Evolutionary conservation across 1,284 basidiomycete genomes (phyloP).

Genomic region (Volvariella surrecta): DNA sequence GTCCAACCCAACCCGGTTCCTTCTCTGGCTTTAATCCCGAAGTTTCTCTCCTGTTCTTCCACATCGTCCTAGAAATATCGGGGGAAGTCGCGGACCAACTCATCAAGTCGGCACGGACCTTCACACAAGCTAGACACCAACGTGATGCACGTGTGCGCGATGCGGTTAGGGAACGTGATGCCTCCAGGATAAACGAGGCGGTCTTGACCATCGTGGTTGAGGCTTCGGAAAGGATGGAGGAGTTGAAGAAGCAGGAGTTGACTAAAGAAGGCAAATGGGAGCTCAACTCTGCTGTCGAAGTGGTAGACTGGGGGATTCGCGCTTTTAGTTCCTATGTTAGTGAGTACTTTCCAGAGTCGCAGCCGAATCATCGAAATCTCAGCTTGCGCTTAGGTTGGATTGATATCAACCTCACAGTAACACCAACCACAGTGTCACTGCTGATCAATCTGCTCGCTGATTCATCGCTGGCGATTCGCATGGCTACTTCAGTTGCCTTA

Average conservation of each 20-base stretch:
- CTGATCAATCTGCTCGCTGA: conserved; percentile 86
- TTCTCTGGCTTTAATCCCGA: conserved; percentile 65
- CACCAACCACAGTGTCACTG: conserved; percentile 80
- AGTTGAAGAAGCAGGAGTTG: conserved; percentile 41
- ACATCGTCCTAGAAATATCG: conserved; percentile 84
- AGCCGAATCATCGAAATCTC: conserved; percentile 1
- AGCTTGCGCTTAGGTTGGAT: conserved; percentile 73
- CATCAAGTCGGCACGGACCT: conserved; percentile 76
- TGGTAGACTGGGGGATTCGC: conserved; percentile 83
- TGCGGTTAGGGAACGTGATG: conserved; percentile 86
- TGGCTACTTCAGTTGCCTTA: conserved; percentile 77
- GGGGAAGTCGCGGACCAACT: conserved; percentile 90
- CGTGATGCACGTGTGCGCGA: conserved; percentile 83
- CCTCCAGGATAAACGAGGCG: conserved; percentile 79
- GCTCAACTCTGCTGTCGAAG: conserved; percentile 60
- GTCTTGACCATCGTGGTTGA: conserved; percentile 81
- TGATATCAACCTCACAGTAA: conserved; percentile 94
- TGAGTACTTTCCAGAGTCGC: conserved; percentile 36
- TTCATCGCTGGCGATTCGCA: conserved; percentile 67
- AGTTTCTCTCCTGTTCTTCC: conserved; percentile 80
- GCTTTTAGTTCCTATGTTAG: conserved; percentile 94
- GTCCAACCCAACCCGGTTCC: conserved; percentile 44
- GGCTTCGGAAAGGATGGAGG: conserved; percentile 51
- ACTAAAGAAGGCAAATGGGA: conserved; percentile 35
- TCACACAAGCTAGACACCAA: conserved; percentile 58